Evolutionary conservation across 108 stramenopile species (phyloP), one percentile per base, ranked within the genome.

Genomic region (Cyclotella choctawhatcheeana): DNA sequence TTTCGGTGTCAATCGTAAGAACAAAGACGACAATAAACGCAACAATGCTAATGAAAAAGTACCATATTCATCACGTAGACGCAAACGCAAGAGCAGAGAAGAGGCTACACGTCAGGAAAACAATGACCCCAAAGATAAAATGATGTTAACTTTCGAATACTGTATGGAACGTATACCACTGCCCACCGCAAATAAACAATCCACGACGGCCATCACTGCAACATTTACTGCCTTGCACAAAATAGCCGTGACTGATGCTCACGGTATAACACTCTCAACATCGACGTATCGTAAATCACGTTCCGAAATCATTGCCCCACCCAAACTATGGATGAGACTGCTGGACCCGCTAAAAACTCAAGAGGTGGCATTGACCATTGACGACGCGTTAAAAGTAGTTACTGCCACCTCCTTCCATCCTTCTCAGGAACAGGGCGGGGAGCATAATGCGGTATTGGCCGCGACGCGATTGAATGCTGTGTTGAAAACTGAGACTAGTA

Each of bases 401-500:
- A 71, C 81, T 5, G 85, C 82, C 2, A 79, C 84, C 14, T 82
- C 77, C 43, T 86, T 86, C 68, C 85, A 89, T 80, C 79, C 82
- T 27, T n/a, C n/a, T n/a, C n/a, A n/a, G n/a, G n/a, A n/a, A n/a
- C 14, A 12, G 1, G 29, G 12, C 0, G 73, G 21, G 20, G 78
- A 55, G 59, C 44, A 73, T 12, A 84, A 89, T 72, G 71, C 78
- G 5, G 43, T 86, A 2, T 50, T 86, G 48, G 81, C 64, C 3
- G 65, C 54, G 12, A 67, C 73, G n/a, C n/a, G n/a, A n/a, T n/a
- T n/a, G 60, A 61, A 58, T 45, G 63, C 74, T 6, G 54, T 85
- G 5, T 70, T 94, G 20, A 92, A 89, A 43, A 94, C 90, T 0
- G 93, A 94, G 72, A 92, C 93, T 17, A 88, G 85, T 51, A 82